Base-by-base conservation (phyloP, 257 asterid genomes). In the Rhazya stricta region DNA sequence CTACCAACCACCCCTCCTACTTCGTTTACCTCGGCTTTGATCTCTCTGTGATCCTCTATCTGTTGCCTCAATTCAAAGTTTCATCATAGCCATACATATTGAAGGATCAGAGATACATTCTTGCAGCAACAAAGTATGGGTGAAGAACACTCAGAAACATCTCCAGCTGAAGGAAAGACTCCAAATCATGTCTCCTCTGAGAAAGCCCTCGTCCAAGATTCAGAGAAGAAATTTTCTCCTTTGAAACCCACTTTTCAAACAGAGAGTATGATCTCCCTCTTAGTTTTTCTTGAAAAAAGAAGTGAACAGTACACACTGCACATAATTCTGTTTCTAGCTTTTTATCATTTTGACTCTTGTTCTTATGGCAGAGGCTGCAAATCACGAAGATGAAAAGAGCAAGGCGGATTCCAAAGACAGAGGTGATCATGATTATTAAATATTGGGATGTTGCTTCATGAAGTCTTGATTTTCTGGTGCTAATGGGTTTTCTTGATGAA, bases 371-470 rank as follows among this genome's bases (percentile, higher is more conserved):
- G 83, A 84, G 57, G 79, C 7, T 56, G 71, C 29, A 82, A 76
- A 80, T 57, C 42, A 11, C 63, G 84, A 48, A 25, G 73, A 16
- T 71, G 82, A 60, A 42, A 76, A 67, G 74, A 18, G 66, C 36
- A 75, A 69, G 23, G 50, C n/a, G n/a, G 41, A 50, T 45, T 8
- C 11, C 27, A 48, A 29, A 29, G 82, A 78, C 42, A 85, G 58
- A 84, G 89, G 88, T 85, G 57, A 43, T 30, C 53, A 11, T 60
- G 5, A 16, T 16, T 51, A 51, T 51, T 51, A 51, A 15, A 60
- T 37, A 19, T 21, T 21, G 15, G 43, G 42, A 39, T 63, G 50
- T 58, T 30, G 6, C 46, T 70, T 77, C 32, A 12, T 34, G 57
- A 9, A 67, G 67, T 45, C 11, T 45, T 46, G 12, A 16, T 58